Conservation (phyloP, 2,329 filamentous ascomycete species). For the Aspergillus costaricaensis region DNA sequence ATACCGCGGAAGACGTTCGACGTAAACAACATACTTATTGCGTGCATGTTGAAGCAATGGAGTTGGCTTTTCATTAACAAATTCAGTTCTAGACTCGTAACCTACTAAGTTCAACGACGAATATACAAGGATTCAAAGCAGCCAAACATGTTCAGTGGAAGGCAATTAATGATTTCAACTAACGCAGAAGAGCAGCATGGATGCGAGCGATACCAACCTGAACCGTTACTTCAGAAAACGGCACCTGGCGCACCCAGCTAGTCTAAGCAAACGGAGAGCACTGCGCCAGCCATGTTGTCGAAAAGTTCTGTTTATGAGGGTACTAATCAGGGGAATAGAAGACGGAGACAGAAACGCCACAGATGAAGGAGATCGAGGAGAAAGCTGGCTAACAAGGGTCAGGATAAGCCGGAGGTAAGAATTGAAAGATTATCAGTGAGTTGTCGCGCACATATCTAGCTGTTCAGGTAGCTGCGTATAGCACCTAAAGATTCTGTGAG, state of each 20-base stretch:
- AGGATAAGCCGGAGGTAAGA: constrained; percentile 1
- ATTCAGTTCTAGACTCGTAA: constrained; percentile 3
- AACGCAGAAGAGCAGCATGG: constrained; percentile 15
- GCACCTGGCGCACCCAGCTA: neutral
- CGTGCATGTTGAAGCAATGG: too few species aligned
- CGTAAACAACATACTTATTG: too few species aligned
- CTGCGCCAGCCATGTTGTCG: neutral
- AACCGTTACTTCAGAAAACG: neutral
- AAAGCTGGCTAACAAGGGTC: constrained; percentile 13
- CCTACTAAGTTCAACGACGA: constrained; percentile 11
- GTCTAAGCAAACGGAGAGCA: neutral
- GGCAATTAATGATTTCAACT: constrained; percentile 27
- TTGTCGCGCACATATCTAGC: constrained; percentile 33
- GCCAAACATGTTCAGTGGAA: constrained; percentile 5
- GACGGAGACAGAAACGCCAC: constrained; percentile 14
- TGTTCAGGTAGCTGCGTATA: constrained; percentile 53
- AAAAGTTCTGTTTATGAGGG: constrained; percentile 4
- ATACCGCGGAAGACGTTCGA: neutral
- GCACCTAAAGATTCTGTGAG: constrained; percentile 37
- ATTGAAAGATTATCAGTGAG: constrained; percentile 1
- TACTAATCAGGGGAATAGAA: constrained; percentile 10
- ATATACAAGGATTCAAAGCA: constrained; percentile 20
- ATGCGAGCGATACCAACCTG: constrained; percentile 4
- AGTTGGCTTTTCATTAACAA: neutral
- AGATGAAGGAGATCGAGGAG: constrained; percentile 10